Evolutionary conservation across 768 basidiomycete genomes (phyloP).

Genomic region (Tephrocybe sp.): DNA sequence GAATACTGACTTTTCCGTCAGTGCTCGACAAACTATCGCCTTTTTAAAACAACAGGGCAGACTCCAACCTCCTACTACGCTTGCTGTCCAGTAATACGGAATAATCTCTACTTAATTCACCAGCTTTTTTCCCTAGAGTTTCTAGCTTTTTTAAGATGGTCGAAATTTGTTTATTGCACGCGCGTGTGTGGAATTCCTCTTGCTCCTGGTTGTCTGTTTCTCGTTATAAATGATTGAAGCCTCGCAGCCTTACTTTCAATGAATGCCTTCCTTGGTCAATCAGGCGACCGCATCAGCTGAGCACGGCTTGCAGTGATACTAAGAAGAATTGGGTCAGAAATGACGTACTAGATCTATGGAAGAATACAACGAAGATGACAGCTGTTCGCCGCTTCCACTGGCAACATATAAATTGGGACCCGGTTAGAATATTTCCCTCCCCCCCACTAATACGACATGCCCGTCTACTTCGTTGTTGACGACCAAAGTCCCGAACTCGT

Average conservation of each 20-base stretch:
- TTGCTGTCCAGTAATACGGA: slow-evolving; percentile 8
- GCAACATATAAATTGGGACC: background rate
- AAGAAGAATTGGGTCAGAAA: background rate
- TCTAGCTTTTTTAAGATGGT: no score
- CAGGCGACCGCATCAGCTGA: background rate
- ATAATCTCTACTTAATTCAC: background rate
- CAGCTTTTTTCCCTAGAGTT: no score
- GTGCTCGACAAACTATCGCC: slow-evolving; percentile 15
- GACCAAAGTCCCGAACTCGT: slow-evolving; percentile 34
- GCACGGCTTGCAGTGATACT: no score
- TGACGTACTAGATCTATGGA: background rate
- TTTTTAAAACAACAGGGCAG: slow-evolving; percentile 11
- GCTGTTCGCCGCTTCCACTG: background rate
- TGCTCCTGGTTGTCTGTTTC: background rate
- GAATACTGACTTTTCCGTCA: background rate
- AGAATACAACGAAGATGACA: background rate
- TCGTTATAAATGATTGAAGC: background rate
- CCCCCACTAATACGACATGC: slow-evolving; percentile 1
- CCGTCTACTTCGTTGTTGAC: slow-evolving; percentile 33
- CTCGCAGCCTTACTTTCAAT: background rate
- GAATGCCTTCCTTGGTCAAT: background rate
- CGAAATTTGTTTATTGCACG: no score
- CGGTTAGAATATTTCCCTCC: background rate
- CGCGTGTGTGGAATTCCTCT: background rate
- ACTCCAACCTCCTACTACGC: background rate